Evolutionary conservation across 2,329 filamentous ascomycete genomes (phyloP).

Genomic region (Cercospora brassicicola): DNA sequence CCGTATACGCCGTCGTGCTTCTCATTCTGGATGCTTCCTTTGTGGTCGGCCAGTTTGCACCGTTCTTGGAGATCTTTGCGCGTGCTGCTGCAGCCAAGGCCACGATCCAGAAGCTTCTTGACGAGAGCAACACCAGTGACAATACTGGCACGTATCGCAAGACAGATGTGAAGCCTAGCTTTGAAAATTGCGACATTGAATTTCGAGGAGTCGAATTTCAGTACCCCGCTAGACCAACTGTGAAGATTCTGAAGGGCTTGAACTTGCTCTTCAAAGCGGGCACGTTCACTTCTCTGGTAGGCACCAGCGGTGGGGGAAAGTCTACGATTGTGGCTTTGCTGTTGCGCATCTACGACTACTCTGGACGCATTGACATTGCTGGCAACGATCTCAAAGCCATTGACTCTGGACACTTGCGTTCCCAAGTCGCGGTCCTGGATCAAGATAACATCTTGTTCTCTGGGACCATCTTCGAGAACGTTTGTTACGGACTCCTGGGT

Average conservation of each 20-base stretch:
- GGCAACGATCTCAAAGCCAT: conserved; percentile 43
- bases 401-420: conserved; percentile 41
- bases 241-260: conserved; percentile 43
- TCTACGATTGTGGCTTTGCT: conserved; percentile 48
- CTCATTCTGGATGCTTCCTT: conserved; percentile 65
- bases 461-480: conserved; percentile 49
- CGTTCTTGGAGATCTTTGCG: conserved; percentile 59
- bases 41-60: conserved; percentile 63
- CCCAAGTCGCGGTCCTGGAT: conserved; percentile 47
- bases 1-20: conserved; percentile 64
- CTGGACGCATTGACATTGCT: conserved; percentile 44
- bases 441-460: conserved; percentile 51
- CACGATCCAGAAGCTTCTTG: conserved; percentile 48
- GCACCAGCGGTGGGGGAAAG: conserved; percentile 48
- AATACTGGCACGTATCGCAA: conserved; percentile 26
- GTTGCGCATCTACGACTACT: conserved; percentile 46
- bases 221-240: conserved; percentile 47
- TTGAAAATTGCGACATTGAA: conserved; percentile 35
- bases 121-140: conserved; percentile 30
- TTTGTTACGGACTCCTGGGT: conserved; percentile 41
- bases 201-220: conserved; percentile 45
- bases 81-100: conserved; percentile 55
- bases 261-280: conserved; percentile 42
- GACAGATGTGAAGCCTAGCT: conserved; percentile 28
- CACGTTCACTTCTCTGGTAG: conserved; percentile 49